phyloP scores from a whole-genome alignment of 371 early-diverging fungal genomes.

The Blakeslea trispora region DNA sequence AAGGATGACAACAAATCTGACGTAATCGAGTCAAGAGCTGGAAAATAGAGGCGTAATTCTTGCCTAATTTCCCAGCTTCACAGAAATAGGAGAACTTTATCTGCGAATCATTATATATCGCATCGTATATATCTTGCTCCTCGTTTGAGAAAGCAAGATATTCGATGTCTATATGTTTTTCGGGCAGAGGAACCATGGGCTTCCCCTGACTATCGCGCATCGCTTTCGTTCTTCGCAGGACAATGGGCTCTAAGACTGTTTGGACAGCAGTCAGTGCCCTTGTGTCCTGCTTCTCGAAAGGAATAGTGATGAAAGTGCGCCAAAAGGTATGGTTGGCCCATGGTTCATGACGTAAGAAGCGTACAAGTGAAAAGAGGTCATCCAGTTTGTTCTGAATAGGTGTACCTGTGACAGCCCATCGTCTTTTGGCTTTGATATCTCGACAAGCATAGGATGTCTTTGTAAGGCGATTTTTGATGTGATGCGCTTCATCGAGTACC shows the following conservation, averaged over 20 bases:
- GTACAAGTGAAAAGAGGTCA: slow-evolving; percentile 82
- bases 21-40: slow-evolving; percentile 57
- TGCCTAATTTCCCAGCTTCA: slow-evolving; percentile 42
- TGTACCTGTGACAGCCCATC: slow-evolving; percentile 85
- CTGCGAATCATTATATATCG: slow-evolving; percentile 48
- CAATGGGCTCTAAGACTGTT: slow-evolving; percentile 67
- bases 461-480: slow-evolving; percentile 64
- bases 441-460: slow-evolving; percentile 63
- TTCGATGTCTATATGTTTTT: slow-evolving; percentile 55
- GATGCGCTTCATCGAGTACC: slow-evolving; percentile 81
- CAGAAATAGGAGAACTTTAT: slow-evolving; percentile 48
- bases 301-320: slow-evolving; percentile 65
- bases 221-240: slow-evolving; percentile 66
- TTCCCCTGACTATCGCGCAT: slow-evolving; percentile 59
- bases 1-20: slow-evolving; percentile 71
- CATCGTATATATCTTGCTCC: slow-evolving; percentile 51
- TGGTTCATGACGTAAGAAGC: slow-evolving; percentile 76
- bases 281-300: slow-evolving; percentile 61
- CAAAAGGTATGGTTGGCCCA: slow-evolving; percentile 68
- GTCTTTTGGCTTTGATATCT: slow-evolving; percentile 59
- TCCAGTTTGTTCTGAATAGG: slow-evolving; percentile 76
- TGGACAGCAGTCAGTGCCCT: slow-evolving; percentile 64
- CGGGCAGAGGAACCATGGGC: slow-evolving; percentile 65
- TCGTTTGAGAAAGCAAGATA: slow-evolving; percentile 57
- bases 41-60: slow-evolving; percentile 54